phyloP scores from a whole-genome alignment of 2,329 filamentous ascomycete genomes.

The Aspergillus carbonarius region DNA sequence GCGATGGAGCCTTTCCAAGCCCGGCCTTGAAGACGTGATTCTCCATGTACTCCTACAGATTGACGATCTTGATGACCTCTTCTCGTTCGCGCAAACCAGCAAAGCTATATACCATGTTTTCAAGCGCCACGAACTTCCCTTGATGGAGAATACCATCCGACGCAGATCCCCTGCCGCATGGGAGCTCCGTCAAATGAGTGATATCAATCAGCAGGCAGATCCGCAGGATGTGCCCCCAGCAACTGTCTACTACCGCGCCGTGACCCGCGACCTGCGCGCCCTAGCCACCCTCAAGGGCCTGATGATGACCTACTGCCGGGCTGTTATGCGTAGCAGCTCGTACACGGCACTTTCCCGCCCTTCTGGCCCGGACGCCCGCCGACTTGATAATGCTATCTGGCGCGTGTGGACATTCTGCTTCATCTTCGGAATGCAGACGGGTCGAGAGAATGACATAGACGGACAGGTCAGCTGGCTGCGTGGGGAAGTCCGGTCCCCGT shows the following conservation, averaged over 20 bases:
- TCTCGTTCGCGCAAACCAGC: slow-evolving; percentile 6
- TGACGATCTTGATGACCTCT: slow-evolving; percentile 8
- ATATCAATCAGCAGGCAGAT: not conserved
- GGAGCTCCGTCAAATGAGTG: slow-evolving; percentile 11
- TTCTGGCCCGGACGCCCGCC: not conserved
- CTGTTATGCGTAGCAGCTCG: not conserved
- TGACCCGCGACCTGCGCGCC: slow-evolving; percentile 4
- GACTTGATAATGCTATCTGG: slow-evolving; percentile 10
- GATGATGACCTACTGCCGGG: slow-evolving; percentile 4
- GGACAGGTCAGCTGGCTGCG: slow-evolving; percentile 11
- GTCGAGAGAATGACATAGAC: slow-evolving; percentile 3
- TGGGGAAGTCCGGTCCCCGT: not conserved
- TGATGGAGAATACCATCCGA: slow-evolving; percentile 3
- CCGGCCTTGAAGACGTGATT: slow-evolving; percentile 2
- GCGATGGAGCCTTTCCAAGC: slow-evolving; percentile 1
- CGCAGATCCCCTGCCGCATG: slow-evolving; percentile 8
- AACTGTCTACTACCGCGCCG: slow-evolving; percentile 11
- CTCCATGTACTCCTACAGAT: slow-evolving; percentile 4
- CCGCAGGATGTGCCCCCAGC: slow-evolving; percentile 2
- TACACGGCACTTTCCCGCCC: not conserved
- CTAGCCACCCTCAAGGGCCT: slow-evolving; percentile 10
- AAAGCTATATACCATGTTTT: slow-evolving; percentile 7
- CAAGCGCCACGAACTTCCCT: slow-evolving; percentile 6
- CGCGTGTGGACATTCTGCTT: slow-evolving; percentile 14
- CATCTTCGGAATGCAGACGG: slow-evolving; percentile 9